Evolutionary conservation across 495 filamentous ascomycete genomes (phyloP).

Genomic region (Lindgomyces ingoldianus): DNA sequence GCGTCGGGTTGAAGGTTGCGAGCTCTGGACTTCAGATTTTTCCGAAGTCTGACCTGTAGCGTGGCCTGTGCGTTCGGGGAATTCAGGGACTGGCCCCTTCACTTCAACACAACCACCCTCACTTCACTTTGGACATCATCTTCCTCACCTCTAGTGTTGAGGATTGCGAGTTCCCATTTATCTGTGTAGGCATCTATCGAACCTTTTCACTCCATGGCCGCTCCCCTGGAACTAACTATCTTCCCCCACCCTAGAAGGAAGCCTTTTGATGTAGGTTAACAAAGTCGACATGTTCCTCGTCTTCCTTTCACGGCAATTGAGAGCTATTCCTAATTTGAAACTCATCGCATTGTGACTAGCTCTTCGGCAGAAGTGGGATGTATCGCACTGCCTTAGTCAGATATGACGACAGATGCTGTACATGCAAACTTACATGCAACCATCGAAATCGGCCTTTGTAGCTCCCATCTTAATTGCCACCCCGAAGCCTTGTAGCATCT

Average conservation of each 20-base stretch:
- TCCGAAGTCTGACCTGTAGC: neutral
- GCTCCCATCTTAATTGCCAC: constrained; percentile 40
- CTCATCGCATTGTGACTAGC: constrained; percentile 34
- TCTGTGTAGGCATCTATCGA: too few relatives aligned
- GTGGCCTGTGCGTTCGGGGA: constrained; percentile 6
- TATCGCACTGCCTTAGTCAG: constrained; percentile 22
- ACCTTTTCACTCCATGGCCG: neutral
- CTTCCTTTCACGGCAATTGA: neutral
- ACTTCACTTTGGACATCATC: neutral
- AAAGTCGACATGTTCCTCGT: neutral
- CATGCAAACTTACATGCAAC: constrained; percentile 26
- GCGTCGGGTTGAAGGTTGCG: constrained; percentile 23
- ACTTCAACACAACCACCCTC: neutral
- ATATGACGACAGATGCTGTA: neutral
- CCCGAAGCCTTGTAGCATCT: constrained; percentile 38
- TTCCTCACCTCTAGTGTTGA: too few relatives aligned
- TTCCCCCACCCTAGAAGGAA: neutral
- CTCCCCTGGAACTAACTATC: neutral
- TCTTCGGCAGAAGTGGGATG: constrained; percentile 38
- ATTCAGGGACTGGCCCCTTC: neutral
- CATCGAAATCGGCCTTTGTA: constrained; percentile 39
- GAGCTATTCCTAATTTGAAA: neutral
- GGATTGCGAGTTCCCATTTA: neutral
- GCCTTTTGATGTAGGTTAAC: too few relatives aligned
- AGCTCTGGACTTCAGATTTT: constrained; percentile 14